phyloP scores from a whole-genome alignment of 257 asterid species.

The Solanum habrochaites region DNA sequence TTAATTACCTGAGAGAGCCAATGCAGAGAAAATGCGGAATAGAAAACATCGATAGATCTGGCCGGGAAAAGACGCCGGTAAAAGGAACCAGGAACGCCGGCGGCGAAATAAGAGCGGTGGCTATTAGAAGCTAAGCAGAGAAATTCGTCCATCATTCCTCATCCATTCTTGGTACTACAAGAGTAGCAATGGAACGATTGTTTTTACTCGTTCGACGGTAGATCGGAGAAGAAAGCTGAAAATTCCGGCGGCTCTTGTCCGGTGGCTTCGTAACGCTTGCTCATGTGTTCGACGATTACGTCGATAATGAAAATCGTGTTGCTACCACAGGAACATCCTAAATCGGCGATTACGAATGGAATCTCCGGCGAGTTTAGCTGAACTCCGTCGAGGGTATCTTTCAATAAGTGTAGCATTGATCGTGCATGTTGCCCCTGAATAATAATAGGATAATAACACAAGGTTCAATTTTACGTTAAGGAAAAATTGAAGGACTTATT shows the following conservation, averaged over 20 bases:
- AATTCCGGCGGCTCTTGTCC: slow-evolving; percentile 57
- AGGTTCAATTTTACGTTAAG: not conserved
- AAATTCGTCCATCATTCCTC: slow-evolving; percentile 79
- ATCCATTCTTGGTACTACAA: slow-evolving; percentile 35
- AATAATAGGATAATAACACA: not conserved
- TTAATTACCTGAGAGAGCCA: slow-evolving; percentile 91
- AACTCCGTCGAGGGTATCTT: slow-evolving; percentile 56
- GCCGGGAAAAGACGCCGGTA: slow-evolving; percentile 83
- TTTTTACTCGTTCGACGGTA: slow-evolving; percentile 90
- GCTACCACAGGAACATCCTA: slow-evolving; percentile 86
- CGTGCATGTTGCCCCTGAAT: slow-evolving; percentile 70
- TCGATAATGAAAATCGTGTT: slow-evolving; percentile 76
- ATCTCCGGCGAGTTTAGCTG: slow-evolving; percentile 30
- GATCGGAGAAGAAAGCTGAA: slow-evolving; percentile 79
- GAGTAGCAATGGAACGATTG: slow-evolving; percentile 75
- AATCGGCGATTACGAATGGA: slow-evolving; percentile 72
- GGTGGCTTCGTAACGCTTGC: slow-evolving; percentile 44
- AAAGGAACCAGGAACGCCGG: slow-evolving; percentile 92
- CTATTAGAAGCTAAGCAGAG: slow-evolving; percentile 64
- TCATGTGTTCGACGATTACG: slow-evolving; percentile 63
- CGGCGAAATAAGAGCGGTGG: slow-evolving; percentile 79
- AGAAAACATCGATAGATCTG: slow-evolving; percentile 59
- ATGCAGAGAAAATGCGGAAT: slow-evolving; percentile 89
- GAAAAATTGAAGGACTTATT: not conserved
- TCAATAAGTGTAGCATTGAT: slow-evolving; percentile 66